phyloP scores from a whole-genome alignment of 805 yeast genomes.

The Pichia membranifaciens region DNA sequence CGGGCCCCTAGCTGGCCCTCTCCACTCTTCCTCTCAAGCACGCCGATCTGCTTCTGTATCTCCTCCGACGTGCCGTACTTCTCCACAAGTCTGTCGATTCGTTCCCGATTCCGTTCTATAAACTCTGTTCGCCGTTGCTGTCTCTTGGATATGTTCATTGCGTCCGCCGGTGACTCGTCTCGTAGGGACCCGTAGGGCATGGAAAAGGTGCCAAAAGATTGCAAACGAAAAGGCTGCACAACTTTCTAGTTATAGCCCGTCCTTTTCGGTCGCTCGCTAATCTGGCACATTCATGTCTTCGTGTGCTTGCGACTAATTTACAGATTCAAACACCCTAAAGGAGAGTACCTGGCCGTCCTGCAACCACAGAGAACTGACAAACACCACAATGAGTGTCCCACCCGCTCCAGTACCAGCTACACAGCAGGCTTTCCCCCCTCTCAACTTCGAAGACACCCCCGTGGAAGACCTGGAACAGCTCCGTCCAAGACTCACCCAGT shows the following conservation, averaged over 20 bases:
- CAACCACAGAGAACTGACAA: too few relatives aligned
- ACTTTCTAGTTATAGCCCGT: too few relatives aligned
- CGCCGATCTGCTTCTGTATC: background rate
- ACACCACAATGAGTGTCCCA: background rate
- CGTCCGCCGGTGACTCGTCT: too few relatives aligned
- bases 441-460: conserved; percentile 40
- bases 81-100: background rate
- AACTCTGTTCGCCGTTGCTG: background rate
- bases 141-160: background rate
- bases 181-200: too few relatives aligned
- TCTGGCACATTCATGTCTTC: too few relatives aligned
- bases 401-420: background rate
- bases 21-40: background rate
- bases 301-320: too few relatives aligned
- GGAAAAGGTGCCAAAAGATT: too few relatives aligned
- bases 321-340: too few relatives aligned
- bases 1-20: conserved; percentile 11
- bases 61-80: background rate
- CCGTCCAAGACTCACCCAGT: conserved; percentile 54
- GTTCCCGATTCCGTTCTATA: background rate
- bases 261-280: too few relatives aligned
- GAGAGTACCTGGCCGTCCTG: too few relatives aligned
- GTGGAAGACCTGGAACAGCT: conserved; percentile 57
- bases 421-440: background rate
- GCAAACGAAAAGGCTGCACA: too few relatives aligned